These are phyloP conservation scores for Amanita exitialis DNA, from an alignment of 768 basidiomycete genomes.

Conservation along the genomic window DNA sequence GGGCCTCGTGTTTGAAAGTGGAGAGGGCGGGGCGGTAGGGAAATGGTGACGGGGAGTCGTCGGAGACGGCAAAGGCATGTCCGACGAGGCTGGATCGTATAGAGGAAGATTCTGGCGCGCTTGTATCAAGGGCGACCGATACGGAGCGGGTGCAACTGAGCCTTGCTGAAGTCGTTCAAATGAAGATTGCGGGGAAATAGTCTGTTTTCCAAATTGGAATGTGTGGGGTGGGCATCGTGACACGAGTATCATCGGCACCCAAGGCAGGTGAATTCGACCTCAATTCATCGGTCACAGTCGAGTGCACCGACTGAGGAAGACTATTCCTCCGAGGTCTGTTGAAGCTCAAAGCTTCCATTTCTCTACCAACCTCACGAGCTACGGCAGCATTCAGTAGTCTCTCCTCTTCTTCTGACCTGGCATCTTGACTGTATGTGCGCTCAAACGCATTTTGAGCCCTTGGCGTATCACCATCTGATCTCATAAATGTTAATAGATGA, in stretches of 20 bases:
- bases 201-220: slow-evolving; percentile 29
- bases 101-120: not conserved
- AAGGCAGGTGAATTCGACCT: not conserved
- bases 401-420: slow-evolving; percentile 38
- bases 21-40: slow-evolving; percentile 3
- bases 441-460: slow-evolving; percentile 2
- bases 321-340: slow-evolving; percentile 14
- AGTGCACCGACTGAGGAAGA: slow-evolving; percentile 1
- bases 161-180: slow-evolving; percentile 11
- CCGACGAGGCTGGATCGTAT: not conserved
- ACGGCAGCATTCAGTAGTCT: slow-evolving; percentile 53
- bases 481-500: not conserved
- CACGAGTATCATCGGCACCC: not conserved
- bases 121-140: not conserved
- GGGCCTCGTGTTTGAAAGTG: slow-evolving; percentile 12
- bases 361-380: slow-evolving; percentile 56
- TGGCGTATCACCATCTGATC: not conserved
- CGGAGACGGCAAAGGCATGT: not conserved
- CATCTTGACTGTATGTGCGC: slow-evolving; percentile 21
- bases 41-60: not conserved
- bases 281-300: not conserved
- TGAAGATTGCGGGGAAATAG: slow-evolving; percentile 29
- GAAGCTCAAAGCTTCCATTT: slow-evolving; percentile 45
- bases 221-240: slow-evolving; percentile 23
- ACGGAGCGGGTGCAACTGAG: not conserved